Base-by-base conservation (phyloP, 2,329 filamentous ascomycete species). In the Gnomoniopsis smithogilvyi region DNA sequence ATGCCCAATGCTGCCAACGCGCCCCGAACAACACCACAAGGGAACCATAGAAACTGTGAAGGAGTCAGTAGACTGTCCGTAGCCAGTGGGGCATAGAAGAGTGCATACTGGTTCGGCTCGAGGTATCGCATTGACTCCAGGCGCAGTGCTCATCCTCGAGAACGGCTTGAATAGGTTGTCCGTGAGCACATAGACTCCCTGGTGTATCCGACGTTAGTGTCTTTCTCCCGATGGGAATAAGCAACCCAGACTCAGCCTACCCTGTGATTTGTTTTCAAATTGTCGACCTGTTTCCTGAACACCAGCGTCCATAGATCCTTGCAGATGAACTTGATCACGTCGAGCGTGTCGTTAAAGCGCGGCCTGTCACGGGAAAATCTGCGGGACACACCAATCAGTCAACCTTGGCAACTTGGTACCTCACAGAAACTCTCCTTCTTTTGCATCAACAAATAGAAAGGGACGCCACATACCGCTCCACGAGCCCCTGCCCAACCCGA, bases 321-420 rank as follows among this genome's bases (percentile, higher is more conserved):
- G 84, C 95, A 99, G 52, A 99, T 81, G 70, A 99, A 98, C 73
- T 99, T 99, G 72, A 99, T 99, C 52, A 93, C 90, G 70, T 98
- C 95, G 46, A 99, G 85, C 3, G 93, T 93, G 67, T 96, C 92
- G 62, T 89, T 91, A 71, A 97, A 96, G 51, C 92, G 90, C 45
- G 94, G 92, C 54, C 92, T 83, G 72, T 96, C 90, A 69, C 85
- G 82, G 11, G 90, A 92, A 78, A 95, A 93, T 55, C 90, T 92
- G 66, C 51, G 19, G 12, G 19, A 12, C 22, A 46, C 30, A 34
- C 43, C 10, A 2, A 22, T 12, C 15, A 8, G 26, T 33, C 21
- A 4, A 48, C 41, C 12, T 11, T 36, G 12, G 24, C 46, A 24
- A 38, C 10, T n/a, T 30, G 4, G n/a, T 24, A 17, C 36, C 17